A percentile compares a stretch with the other conserved stretches of the same genome.
Conservation (phyloP, 805 yeast genomes). For the Kregervanrija fluxuum region DNA sequence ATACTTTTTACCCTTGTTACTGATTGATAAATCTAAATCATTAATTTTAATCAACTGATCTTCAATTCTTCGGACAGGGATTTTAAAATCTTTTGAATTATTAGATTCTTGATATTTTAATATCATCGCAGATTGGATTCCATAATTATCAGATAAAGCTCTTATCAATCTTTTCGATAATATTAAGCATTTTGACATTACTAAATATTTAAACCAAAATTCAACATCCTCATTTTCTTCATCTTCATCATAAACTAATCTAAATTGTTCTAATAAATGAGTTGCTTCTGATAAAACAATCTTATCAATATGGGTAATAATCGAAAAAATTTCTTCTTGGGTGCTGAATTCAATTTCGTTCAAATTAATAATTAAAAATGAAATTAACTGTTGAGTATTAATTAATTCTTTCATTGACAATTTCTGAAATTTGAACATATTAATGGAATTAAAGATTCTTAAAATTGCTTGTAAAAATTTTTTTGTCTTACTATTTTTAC, state of each 20-base stretch:
- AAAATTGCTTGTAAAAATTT: constrained; percentile 32
- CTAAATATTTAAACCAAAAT: constrained; percentile 5
- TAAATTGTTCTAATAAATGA: constrained; percentile 14
- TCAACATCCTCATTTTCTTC: constrained; percentile 10
- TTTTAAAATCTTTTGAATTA: constrained; percentile 14
- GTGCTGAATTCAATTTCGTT: constrained; percentile 31
- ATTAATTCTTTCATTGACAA: constrained; percentile 3
- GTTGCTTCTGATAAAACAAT: constrained; percentile 35
- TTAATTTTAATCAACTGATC: constrained; percentile 1
- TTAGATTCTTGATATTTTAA: constrained; percentile 16
- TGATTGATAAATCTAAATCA: constrained; percentile 2
- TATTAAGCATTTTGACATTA: constrained; percentile 13
- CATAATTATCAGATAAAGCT: constrained; percentile 13
- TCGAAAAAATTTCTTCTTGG: constrained; percentile 44
- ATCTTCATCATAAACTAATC: constrained; percentile 9
- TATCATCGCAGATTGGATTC: constrained; percentile 14
- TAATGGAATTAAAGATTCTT: constrained; percentile 23
- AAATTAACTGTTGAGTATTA: constrained; percentile 21
- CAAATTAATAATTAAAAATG: constrained; percentile 34
- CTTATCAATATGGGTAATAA: constrained; percentile 39
- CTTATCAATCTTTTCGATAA: constrained; percentile 11
- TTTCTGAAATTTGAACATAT: constrained; percentile 11
- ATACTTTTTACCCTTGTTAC: background rate
- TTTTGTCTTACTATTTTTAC: constrained; percentile 29
- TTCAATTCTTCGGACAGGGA: constrained; percentile 10